Percentiles rank a stretch among this genome's conserved stretches.
Conservation (phyloP, 2,329 filamentous ascomycete genomes). For the Aspergillus awamori region DNA sequence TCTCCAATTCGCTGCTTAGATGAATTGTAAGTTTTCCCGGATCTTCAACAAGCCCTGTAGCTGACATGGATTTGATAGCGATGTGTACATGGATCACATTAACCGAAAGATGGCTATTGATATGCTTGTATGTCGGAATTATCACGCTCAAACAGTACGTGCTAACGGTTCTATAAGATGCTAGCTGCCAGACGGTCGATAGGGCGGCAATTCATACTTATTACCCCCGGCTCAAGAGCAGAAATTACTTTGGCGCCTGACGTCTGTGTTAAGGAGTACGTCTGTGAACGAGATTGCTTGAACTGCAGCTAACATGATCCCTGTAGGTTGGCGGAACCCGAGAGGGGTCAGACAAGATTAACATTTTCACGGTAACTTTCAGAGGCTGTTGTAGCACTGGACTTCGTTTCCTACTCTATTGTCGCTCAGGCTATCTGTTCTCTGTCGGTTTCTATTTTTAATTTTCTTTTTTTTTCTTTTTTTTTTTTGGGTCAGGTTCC, state of each 20-base stretch:
- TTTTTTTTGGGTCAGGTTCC: no score
- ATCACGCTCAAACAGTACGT: neutral
- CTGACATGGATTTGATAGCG: conserved; percentile 48
- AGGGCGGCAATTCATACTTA: conserved; percentile 93
- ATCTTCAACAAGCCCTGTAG: neutral
- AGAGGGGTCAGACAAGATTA: conserved; percentile 47
- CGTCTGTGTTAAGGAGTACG: conserved; percentile 49
- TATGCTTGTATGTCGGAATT: conserved; percentile 71
- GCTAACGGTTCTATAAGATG: conserved; percentile 61
- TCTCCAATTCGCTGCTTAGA: conserved; percentile 92
- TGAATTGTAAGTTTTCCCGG: conserved; percentile 68
- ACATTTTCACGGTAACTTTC: conserved; percentile 30
- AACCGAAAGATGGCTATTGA: conserved; percentile 91
- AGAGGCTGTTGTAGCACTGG: neutral
- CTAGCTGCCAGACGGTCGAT: conserved; percentile 80
- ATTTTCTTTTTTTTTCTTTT: neutral
- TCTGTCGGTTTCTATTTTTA: neutral
- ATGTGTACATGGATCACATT: conserved; percentile 98
- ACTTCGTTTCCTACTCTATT: no score
- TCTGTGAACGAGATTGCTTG: conserved; percentile 6
- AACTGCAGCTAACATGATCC: neutral
- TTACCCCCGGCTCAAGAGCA: conserved; percentile 84
- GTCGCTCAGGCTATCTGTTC: no score
- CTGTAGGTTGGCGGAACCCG: conserved; percentile 46
- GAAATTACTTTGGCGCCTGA: conserved; percentile 50